Percentiles rank a stretch among this genome's conserved stretches.
Conservation (phyloP, 1,284 basidiomycete genomes). For the Tilletiopsis washingtonensis region DNA sequence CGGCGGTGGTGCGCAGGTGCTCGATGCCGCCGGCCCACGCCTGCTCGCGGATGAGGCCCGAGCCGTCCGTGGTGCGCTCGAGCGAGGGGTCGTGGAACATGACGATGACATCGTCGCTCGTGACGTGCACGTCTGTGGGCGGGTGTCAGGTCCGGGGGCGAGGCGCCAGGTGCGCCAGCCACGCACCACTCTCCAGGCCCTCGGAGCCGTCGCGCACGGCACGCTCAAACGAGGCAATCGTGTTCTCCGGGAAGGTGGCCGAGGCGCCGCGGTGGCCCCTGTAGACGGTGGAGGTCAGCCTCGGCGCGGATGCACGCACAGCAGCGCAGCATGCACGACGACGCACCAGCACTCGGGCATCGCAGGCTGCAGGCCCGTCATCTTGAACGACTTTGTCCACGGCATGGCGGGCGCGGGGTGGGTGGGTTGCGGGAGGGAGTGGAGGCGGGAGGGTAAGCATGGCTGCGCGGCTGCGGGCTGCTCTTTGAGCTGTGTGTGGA, state of each 20-base stretch:
- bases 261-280: slow-evolving; percentile 46
- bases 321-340: not conserved
- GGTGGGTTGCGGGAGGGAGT: too few species aligned
- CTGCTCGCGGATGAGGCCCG: slow-evolving; percentile 52
- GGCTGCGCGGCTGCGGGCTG: too few species aligned
- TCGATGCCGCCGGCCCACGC: slow-evolving; percentile 63
- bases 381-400: slow-evolving; percentile 30
- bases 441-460: too few species aligned
- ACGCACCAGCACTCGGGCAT: slow-evolving; percentile 37
- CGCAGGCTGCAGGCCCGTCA: slow-evolving; percentile 16
- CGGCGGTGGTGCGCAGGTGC: slow-evolving; percentile 70
- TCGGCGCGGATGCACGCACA: not conserved
- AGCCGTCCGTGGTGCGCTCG: slow-evolving; percentile 55
- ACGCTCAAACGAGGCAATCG: slow-evolving; percentile 42
- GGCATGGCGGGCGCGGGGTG: too few species aligned
- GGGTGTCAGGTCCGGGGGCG: not conserved
- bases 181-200: slow-evolving; percentile 41
- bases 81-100: slow-evolving; percentile 87
- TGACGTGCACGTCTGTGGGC: slow-evolving; percentile 83
- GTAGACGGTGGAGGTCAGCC: not conserved
- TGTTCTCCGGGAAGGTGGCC: slow-evolving; percentile 46
- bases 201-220: slow-evolving; percentile 44
- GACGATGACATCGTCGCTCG: slow-evolving; percentile 75
- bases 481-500: too few species aligned
- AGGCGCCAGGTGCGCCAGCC: not conserved